Conservation (phyloP, 176 grass and related monocot genomes). For the Carex myosuroides region DNA sequence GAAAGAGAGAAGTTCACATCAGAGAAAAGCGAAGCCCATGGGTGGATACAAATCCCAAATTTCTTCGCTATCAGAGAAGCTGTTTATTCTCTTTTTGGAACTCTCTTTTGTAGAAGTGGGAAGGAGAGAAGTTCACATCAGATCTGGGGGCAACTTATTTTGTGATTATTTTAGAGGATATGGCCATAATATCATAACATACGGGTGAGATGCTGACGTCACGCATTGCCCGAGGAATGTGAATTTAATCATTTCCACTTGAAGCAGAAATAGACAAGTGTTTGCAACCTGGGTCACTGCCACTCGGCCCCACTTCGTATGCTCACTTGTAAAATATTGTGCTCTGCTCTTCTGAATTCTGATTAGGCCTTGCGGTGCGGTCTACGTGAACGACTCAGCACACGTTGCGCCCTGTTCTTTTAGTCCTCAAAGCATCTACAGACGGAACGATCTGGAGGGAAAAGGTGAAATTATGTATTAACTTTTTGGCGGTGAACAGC, state of each 20-base stretch:
- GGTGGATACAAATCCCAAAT: not conserved
- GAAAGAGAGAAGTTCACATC: not conserved
- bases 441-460: not conserved
- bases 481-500: constrained; percentile 18
- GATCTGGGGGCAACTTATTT: constrained; percentile 8
- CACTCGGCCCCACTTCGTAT: not conserved
- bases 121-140: constrained; percentile 24
- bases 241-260: not conserved
- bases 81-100: not conserved
- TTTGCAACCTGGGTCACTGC: not conserved
- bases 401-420: not conserved
- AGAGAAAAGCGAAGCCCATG: not conserved
- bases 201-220: not conserved
- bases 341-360: too few relatives aligned
- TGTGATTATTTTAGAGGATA: constrained; percentile 4
- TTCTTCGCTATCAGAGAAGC: not conserved
- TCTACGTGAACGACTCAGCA: not conserved
- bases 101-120: not conserved
- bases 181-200: too few relatives aligned
- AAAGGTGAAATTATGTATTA: constrained; percentile 10
- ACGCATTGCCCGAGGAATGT: not conserved
- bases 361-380: not conserved
- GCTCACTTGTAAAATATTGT: too few relatives aligned
- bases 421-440: not conserved
- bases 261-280: not conserved